Evolutionary conservation across 2,329 filamentous ascomycete species (phyloP).

Genomic region (Shiraia sp.): DNA sequence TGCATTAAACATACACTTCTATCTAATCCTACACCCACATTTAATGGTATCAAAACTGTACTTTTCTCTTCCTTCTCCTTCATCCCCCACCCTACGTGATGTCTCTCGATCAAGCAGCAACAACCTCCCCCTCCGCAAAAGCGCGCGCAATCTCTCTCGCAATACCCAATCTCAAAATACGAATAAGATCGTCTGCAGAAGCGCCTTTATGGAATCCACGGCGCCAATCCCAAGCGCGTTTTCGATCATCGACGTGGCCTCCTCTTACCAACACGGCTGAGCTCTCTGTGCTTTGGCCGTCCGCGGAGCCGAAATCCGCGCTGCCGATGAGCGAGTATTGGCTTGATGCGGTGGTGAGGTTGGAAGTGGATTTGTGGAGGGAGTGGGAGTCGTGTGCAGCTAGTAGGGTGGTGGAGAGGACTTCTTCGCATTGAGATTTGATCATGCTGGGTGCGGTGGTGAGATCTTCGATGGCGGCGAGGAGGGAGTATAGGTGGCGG

Average conservation of each 20-base stretch:
- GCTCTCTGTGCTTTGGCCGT: slow-evolving; percentile 42
- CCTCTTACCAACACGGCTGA: slow-evolving; percentile 54
- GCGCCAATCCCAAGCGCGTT: slow-evolving; percentile 76
- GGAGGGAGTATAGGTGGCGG: slow-evolving; percentile 72
- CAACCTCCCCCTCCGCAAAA: slow-evolving; percentile 69
- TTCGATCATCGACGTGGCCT: slow-evolving; percentile 44
- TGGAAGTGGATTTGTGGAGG: slow-evolving; percentile 63
- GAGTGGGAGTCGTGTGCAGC: slow-evolving; percentile 59
- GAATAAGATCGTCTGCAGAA: slow-evolving; percentile 71
- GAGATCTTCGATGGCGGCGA: slow-evolving; percentile 79
- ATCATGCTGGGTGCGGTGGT: slow-evolving; percentile 75
- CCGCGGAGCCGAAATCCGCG: slow-evolving; percentile 64
- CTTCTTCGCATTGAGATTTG: slow-evolving; percentile 75
- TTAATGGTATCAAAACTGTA: neutral
- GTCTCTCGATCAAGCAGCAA: slow-evolving; percentile 35
- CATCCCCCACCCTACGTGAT: too few species aligned
- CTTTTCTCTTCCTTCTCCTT: neutral
- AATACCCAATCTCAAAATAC: slow-evolving; percentile 71
- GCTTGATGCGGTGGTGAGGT: slow-evolving; percentile 58
- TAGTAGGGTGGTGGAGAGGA: slow-evolving; percentile 74
- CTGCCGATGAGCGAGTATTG: slow-evolving; percentile 74
- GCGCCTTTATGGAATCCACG: slow-evolving; percentile 59
- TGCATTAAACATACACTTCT: neutral
- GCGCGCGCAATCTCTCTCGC: slow-evolving; percentile 72
- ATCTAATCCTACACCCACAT: neutral